Conservation (phyloP, 805 yeast genomes). For the Nakazawaea molendinolei region DNA sequence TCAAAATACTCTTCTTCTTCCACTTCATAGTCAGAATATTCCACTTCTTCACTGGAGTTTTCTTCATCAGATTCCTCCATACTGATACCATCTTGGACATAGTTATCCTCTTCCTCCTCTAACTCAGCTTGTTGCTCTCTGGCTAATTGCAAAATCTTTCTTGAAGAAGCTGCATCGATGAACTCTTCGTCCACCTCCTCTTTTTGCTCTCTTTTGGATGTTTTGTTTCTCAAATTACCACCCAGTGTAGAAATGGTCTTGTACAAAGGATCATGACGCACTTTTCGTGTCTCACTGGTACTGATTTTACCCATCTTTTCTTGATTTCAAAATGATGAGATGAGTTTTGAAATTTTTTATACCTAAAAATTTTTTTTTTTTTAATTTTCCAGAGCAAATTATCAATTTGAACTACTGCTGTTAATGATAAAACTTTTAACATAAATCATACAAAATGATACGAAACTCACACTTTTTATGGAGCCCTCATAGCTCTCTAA, state of each 20-base stretch:
- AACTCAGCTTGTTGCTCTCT: conserved; percentile 89
- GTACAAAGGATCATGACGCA: conserved; percentile 76
- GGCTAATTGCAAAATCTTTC: conserved; percentile 85
- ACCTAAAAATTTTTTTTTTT: not conserved
- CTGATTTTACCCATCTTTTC: conserved; percentile 58
- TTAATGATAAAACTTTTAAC: no score
- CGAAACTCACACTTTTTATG: no score
- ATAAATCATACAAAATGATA: no score
- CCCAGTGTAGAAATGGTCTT: conserved; percentile 70
- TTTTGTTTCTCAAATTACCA: conserved; percentile 54
- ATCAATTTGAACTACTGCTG: no score
- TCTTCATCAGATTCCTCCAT: conserved; percentile 24
- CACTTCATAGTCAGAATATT: conserved; percentile 25
- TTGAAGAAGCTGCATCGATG: conserved; percentile 75
- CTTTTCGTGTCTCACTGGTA: conserved; percentile 45
- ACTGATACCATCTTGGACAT: conserved; percentile 20
- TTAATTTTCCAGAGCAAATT: no score
- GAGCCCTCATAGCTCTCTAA: no score
- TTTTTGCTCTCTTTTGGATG: conserved; percentile 23
- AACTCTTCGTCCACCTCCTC: conserved; percentile 53
- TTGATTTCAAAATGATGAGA: not conserved
- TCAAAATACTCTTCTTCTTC: conserved; percentile 34
- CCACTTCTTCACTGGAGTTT: conserved; percentile 21
- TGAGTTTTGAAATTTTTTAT: conserved; percentile 2
- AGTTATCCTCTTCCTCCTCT: conserved; percentile 53